Evolutionary conservation across 345 rosid genomes (phyloP).

Genomic region (Limnanthes douglasii): DNA sequence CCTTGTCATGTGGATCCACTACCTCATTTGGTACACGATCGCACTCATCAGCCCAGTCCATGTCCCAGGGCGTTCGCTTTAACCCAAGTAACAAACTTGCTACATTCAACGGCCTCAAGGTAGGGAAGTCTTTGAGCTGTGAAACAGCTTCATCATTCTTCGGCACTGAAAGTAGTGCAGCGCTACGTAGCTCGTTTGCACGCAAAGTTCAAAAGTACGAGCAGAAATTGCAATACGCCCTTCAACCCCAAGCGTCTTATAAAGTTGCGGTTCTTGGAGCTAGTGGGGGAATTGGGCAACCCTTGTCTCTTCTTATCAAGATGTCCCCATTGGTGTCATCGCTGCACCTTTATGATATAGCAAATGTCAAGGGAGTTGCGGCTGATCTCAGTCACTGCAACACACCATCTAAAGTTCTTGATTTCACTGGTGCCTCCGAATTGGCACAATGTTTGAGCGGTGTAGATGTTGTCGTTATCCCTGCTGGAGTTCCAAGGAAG

Average conservation of each 20-base stretch:
- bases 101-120: slow-evolving; percentile 49
- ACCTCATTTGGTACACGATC: slow-evolving; percentile 29
- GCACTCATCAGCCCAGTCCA: slow-evolving; percentile 24
- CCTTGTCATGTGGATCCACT: slow-evolving; percentile 40
- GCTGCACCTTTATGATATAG: slow-evolving; percentile 78
- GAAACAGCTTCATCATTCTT: slow-evolving; percentile 45
- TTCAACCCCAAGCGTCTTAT: slow-evolving; percentile 60
- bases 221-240: slow-evolving; percentile 17
- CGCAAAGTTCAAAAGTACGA: slow-evolving; percentile 18
- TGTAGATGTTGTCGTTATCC: slow-evolving; percentile 72
- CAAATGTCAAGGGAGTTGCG: slow-evolving; percentile 89
- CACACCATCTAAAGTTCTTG: slow-evolving; percentile 75
- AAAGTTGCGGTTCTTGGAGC: slow-evolving; percentile 90
- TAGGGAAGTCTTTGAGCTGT: slow-evolving; percentile 26
- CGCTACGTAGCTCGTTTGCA: slow-evolving; percentile 27
- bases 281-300: slow-evolving; percentile 89
- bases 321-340: slow-evolving; percentile 85
- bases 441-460: slow-evolving; percentile 58
- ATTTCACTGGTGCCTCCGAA: slow-evolving; percentile 73
- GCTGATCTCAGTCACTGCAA: slow-evolving; percentile 95
- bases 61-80: slow-evolving; percentile 20
- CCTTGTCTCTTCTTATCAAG: slow-evolving; percentile 72
- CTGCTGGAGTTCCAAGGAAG: slow-evolving; percentile 89
- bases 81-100: slow-evolving; percentile 21
- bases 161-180: slow-evolving; percentile 28